A percentile compares a stretch with the other conserved stretches of the same genome.
Conservation (phyloP, 805 yeast species). For the Metschnikowia arizonensis region DNA sequence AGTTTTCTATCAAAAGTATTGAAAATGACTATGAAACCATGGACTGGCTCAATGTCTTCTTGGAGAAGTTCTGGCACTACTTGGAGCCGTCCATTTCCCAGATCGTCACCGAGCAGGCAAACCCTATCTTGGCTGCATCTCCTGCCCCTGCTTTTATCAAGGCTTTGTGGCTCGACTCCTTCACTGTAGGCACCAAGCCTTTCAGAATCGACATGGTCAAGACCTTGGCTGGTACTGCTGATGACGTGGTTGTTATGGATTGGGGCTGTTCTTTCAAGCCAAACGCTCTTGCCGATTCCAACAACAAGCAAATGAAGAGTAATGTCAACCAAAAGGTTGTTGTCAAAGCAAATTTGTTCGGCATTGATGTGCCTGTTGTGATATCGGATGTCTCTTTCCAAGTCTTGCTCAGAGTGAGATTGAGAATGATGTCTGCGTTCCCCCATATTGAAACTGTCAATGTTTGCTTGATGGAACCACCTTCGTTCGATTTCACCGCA, state of each 20-base stretch:
- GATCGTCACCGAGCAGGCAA: constrained; percentile 79
- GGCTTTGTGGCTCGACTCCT: constrained; percentile 77
- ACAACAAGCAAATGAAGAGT: constrained; percentile 78
- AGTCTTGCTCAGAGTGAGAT: constrained; percentile 70
- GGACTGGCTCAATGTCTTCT: constrained; percentile 90
- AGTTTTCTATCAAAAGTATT: constrained; percentile 70
- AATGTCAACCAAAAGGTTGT: constrained; percentile 78
- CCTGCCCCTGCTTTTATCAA: constrained; percentile 82
- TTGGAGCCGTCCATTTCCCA: constrained; percentile 87
- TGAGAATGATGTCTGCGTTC: constrained; percentile 84
- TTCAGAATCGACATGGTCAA: constrained; percentile 89
- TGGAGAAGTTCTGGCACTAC: constrained; percentile 88
- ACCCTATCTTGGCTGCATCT: constrained; percentile 73
- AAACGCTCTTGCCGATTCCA: constrained; percentile 79
- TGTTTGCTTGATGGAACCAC: constrained; percentile 79
- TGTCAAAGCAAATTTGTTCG: constrained; percentile 77
- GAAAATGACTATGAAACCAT: constrained; percentile 89
- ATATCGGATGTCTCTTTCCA: constrained; percentile 77
- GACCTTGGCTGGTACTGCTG: constrained; percentile 83
- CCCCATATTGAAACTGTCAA: constrained; percentile 94
- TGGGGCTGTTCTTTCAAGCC: constrained; percentile 94
- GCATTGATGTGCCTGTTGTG: constrained; percentile 72
- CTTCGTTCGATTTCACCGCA: constrained; percentile 80
- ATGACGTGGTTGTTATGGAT: constrained; percentile 95
- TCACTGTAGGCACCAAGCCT: constrained; percentile 93